These are phyloP conservation scores for Ganoderma leucocontextum DNA, from an alignment of 1,284 basidiomycete species.

Conservation along the genomic window DNA sequence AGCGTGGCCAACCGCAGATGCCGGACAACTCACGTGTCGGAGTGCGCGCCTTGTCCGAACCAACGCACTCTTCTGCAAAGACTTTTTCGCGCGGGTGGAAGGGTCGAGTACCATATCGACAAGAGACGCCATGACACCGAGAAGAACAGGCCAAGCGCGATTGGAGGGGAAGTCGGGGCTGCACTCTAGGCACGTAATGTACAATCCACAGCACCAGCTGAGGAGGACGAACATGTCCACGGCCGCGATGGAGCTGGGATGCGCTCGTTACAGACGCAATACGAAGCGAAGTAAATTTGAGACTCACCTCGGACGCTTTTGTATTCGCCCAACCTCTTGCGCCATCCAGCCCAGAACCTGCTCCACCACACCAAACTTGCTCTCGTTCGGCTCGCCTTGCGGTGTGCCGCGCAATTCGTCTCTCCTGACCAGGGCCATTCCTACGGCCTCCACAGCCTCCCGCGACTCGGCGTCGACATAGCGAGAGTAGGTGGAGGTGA, in stretches of 20 bases:
- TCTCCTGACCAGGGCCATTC: conserved; percentile 65
- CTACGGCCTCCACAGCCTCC: conserved; percentile 73
- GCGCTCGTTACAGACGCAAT: conserved; percentile 17
- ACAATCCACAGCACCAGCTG: conserved; percentile 77
- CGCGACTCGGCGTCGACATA: conserved; percentile 79
- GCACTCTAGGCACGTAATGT: conserved; percentile 55
- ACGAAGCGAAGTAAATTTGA: neutral
- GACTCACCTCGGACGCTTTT: conserved; percentile 60
- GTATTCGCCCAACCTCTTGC: conserved; percentile 65
- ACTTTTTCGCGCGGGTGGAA: conserved; percentile 59
- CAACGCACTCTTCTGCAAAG: conserved; percentile 67
- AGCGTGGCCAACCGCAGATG: neutral
- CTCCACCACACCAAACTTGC: conserved; percentile 66
- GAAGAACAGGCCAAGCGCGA: conserved; percentile 57
- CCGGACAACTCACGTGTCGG: conserved; percentile 56
- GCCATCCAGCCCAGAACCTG: conserved; percentile 78
- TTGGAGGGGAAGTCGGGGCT: conserved; percentile 55
- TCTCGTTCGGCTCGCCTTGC: conserved; percentile 48
- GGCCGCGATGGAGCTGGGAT: conserved; percentile 65
- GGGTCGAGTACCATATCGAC: conserved; percentile 65
- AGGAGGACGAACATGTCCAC: conserved; percentile 76
- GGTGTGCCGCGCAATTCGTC: conserved; percentile 60
- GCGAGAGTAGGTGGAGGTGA: conserved; percentile 79
- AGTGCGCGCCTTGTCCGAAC: conserved; percentile 70
- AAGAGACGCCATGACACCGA: conserved; percentile 62